Evolutionary conservation across 2,329 filamentous ascomycete species (phyloP), one percentile per base, ranked within the genome.

Genomic region (Apiospora saccharicola): DNA sequence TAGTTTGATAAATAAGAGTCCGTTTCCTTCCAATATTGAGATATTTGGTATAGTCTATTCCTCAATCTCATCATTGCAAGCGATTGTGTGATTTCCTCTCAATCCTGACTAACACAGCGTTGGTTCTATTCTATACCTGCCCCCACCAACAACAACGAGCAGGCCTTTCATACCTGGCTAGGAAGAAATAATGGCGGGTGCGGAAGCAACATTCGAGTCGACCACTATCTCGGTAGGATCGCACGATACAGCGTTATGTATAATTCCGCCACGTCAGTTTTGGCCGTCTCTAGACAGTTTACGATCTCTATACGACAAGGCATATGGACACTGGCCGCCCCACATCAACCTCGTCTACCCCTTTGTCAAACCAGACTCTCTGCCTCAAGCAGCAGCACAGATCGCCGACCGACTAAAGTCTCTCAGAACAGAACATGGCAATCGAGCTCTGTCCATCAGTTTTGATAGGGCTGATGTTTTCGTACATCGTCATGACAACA

Each of bases 301-400:
- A 3, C 87, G 91, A 64, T 84, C 83, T n/a, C 81, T 90, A 16
- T 90, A 93, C 80, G 91, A 93, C 79, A 89, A 89, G 73, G 85
- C 87, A 0, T 88, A 87, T 75, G 83, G 83, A 37, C 88, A 85
- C 80, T 93, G 91, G 91, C 90, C 91, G 4, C 89, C 90, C 16
- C 91, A 93, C 75, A 78, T 93, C 76, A 93, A 92, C 75, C 80
- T 93, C 37, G 76, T 92, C 30, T 93, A 93, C 77, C 91, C 91
- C 0, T 93, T 92, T 78, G 89, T 92, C 8, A 78, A 80, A 3
- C 80, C 84, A 0, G 84, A 87, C 2, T 75, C 76, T 12, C 82
- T 93, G 2, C 76, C 81, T 1, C 75, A 78, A 26, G 89, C 87
- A 1, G 81, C 82, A 1, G 78, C 83, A 4, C 77, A 80, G 19